Percentiles rank a stretch among this genome's conserved stretches.
Evolutionary conservation across 2,329 filamentous ascomycete genomes (phyloP).

Genomic region (Gaeumannomyces sp.): DNA sequence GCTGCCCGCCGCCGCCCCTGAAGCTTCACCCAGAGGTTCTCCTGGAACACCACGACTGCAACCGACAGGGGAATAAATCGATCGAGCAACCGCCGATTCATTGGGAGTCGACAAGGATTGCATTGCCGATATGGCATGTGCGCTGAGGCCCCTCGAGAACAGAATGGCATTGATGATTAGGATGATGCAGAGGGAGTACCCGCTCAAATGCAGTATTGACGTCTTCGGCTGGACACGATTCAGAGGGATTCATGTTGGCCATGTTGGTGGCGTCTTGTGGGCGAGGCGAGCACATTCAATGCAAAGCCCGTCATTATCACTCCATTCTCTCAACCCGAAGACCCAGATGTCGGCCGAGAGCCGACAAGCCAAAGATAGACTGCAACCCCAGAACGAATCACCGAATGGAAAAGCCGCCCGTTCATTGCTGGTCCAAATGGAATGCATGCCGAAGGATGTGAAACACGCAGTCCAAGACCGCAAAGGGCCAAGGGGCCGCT

Average conservation of each 20-base stretch:
- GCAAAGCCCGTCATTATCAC: too few relatives aligned
- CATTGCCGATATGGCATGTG: background rate
- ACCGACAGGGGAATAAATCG: background rate
- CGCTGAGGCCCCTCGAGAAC: background rate
- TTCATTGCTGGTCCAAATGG: background rate
- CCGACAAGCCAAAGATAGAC: too few relatives aligned
- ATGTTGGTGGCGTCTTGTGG: too few relatives aligned
- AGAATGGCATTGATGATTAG: too few relatives aligned
- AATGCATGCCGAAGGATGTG: conserved; percentile 1
- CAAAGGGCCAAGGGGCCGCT: background rate
- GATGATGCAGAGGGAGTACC: background rate
- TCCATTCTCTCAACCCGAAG: too few relatives aligned
- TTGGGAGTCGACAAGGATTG: background rate
- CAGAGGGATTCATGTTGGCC: too few relatives aligned
- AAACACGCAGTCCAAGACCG: background rate
- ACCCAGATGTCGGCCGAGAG: too few relatives aligned
- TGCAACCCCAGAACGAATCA: background rate
- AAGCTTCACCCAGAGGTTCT: background rate
- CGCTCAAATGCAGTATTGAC: too few relatives aligned
- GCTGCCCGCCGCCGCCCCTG: background rate
- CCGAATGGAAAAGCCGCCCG: background rate
- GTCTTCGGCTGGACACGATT: too few relatives aligned
- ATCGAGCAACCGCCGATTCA: background rate
- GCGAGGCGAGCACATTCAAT: too few relatives aligned
- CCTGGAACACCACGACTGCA: background rate